A percentile compares a stretch with the other conserved stretches of the same genome.
These are phyloP conservation scores for Colletotrichum sp. DNA, from an alignment of 2,329 filamentous ascomycete genomes.

Conservation along the genomic window DNA sequence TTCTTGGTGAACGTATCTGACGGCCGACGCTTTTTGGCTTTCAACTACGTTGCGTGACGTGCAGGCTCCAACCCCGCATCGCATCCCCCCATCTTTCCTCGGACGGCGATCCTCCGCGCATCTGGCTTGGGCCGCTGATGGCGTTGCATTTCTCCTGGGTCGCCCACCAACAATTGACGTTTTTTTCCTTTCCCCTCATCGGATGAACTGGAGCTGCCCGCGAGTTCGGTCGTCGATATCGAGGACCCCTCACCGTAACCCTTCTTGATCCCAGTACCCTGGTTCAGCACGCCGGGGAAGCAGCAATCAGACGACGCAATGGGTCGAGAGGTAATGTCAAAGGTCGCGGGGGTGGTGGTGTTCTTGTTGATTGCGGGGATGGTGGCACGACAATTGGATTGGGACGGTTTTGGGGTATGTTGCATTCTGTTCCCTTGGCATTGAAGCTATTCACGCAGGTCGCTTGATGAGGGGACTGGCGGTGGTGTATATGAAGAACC, in stretches of 20 bases:
- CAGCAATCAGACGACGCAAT: neutral
- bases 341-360: neutral
- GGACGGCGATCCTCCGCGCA: constrained; percentile 12
- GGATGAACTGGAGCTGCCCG: neutral
- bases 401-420: constrained; percentile 14
- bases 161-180: constrained; percentile 10
- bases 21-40: neutral
- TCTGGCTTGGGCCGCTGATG: neutral
- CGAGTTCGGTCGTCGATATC: neutral
- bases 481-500: neutral
- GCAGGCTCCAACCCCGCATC: neutral
- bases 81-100: neutral
- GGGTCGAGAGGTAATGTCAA: neutral
- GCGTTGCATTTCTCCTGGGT: constrained; percentile 1
- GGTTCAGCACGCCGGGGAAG: neutral
- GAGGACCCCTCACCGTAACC: neutral
- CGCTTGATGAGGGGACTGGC: neutral
- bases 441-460: neutral
- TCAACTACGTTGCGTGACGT: neutral
- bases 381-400: neutral
- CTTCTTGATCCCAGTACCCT: neutral
- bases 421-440: neutral
- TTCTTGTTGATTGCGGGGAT: neutral
- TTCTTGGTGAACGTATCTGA: neutral
- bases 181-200: neutral